These are phyloP conservation scores for Tuctoria greenei DNA, from an alignment of 176 grass and related monocot genomes.

Conservation along the genomic window DNA sequence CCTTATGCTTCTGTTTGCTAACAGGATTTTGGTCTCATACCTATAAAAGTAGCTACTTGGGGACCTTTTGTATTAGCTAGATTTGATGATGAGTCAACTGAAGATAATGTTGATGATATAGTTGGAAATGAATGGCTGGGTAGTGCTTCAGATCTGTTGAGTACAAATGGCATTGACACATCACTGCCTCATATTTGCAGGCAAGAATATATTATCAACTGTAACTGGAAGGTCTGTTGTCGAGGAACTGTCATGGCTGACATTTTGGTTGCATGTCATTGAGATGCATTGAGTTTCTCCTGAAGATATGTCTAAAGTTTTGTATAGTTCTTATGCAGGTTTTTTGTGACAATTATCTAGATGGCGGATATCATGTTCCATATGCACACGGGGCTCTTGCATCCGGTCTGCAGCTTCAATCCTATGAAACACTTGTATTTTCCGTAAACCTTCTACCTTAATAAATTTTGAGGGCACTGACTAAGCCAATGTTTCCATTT, in stretches of 20 bases:
- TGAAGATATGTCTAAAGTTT: neutral
- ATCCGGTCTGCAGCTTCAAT: conserved; percentile 85
- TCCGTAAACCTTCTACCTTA: conserved; percentile 26
- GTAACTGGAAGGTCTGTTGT: conserved; percentile 91
- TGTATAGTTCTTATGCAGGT: conserved; percentile 48
- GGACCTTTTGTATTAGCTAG: conserved; percentile 79
- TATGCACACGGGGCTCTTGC: conserved; percentile 89
- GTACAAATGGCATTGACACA: conserved; percentile 62
- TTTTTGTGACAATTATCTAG: conserved; percentile 95
- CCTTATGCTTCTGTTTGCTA: conserved; percentile 24
- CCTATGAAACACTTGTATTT: conserved; percentile 78
- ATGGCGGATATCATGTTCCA: conserved; percentile 98
- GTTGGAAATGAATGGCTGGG: conserved; percentile 88
- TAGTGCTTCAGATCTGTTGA: conserved; percentile 66
- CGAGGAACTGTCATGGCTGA: neutral
- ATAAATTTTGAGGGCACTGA: neutral
- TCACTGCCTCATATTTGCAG: conserved; percentile 77
- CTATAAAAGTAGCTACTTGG: conserved; percentile 75
- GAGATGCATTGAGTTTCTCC: neutral
- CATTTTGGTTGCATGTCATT: conserved; percentile 11
- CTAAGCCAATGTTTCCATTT: conserved; percentile 2
- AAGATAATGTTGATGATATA: conserved; percentile 40
- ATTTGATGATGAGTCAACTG: conserved; percentile 45
- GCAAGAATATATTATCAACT: conserved; percentile 84
- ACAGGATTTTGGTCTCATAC: conserved; percentile 80